These are phyloP conservation scores for Teunomyces panamensis DNA, from an alignment of 805 yeast genomes.

Conservation along the genomic window DNA sequence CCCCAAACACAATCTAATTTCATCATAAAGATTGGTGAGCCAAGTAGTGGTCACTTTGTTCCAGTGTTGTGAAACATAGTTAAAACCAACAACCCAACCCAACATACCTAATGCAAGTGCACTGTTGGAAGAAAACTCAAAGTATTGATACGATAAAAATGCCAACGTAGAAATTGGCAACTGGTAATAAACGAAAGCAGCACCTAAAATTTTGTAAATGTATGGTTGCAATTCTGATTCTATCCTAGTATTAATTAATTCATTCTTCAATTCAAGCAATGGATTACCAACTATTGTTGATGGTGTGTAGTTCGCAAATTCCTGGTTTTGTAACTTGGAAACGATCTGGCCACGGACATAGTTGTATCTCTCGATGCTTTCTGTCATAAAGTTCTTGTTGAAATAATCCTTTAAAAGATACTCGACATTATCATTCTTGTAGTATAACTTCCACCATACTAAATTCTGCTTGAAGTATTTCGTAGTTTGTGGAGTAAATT, in stretches of 20 bases:
- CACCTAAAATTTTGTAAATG: conserved; percentile 25
- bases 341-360: conserved; percentile 36
- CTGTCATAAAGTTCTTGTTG: conserved; percentile 30
- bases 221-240: conserved; percentile 36
- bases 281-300: conserved; percentile 22
- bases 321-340: conserved; percentile 25
- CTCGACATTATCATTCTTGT: conserved; percentile 41
- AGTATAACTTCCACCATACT: conserved; percentile 43
- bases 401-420: conserved; percentile 41
- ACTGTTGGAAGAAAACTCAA: conserved; percentile 31
- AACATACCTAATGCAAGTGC: conserved; percentile 31
- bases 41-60: conserved; percentile 25
- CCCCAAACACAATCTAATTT: conserved; percentile 32
- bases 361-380: conserved; percentile 38
- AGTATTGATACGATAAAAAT: conserved; percentile 27
- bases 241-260: conserved; percentile 26
- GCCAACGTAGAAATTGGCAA: conserved; percentile 34
- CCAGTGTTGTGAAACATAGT: conserved; percentile 39
- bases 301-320: conserved; percentile 17
- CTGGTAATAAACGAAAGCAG: conserved; percentile 35
- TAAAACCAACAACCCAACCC: conserved; percentile 43
- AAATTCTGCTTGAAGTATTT: conserved; percentile 28
- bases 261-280: conserved; percentile 25
- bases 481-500: conserved; percentile 30
- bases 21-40: conserved; percentile 30